A percentile compares a stretch with the other conserved stretches of the same genome.
Evolutionary conservation across 352 stramenopile species (phyloP).

Genomic region (Phytophthora ramorum): DNA sequence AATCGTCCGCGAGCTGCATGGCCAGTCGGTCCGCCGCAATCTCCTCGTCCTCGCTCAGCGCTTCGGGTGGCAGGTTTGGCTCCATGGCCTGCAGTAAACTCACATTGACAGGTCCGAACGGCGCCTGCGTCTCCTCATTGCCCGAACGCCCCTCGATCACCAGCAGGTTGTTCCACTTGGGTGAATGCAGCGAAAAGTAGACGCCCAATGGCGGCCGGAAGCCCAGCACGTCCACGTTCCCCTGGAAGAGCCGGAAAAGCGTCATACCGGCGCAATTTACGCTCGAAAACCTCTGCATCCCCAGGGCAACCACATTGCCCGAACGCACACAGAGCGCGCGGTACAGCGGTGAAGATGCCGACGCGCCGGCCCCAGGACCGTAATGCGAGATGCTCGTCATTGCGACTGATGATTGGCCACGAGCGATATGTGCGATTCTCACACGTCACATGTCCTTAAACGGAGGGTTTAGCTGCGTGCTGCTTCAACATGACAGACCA

Average conservation of each 20-base stretch:
- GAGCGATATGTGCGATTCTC: constrained; percentile 21
- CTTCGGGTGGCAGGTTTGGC: constrained; percentile 32
- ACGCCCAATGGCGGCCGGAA: constrained; percentile 70
- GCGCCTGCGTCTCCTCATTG: constrained; percentile 52
- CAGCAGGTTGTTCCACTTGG: constrained; percentile 82
- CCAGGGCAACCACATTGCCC: constrained; percentile 71
- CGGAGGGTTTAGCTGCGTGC: constrained; percentile 8
- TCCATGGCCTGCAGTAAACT: constrained; percentile 57
- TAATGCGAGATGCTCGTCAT: constrained; percentile 28
- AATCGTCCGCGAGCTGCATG: constrained; percentile 60
- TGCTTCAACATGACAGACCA: constrained; percentile 15
- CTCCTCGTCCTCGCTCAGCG: constrained; percentile 72
- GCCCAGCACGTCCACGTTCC: constrained; percentile 72
- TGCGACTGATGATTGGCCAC: constrained; percentile 15
- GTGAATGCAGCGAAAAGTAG: constrained; percentile 85
- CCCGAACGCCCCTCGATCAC: constrained; percentile 54
- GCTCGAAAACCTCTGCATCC: constrained; percentile 51
- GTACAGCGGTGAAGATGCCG: constrained; percentile 32
- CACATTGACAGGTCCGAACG: constrained; percentile 54
- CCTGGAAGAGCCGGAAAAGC: constrained; percentile 84
- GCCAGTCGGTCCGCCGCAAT: constrained; percentile 73
- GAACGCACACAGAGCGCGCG: constrained; percentile 57
- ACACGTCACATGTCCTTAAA: constrained; percentile 35
- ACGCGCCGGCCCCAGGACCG: constrained; percentile 8
- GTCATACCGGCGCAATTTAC: constrained; percentile 81